A percentile compares a stretch with the other conserved stretches of the same genome.
phyloP scores from a whole-genome alignment of 768 basidiomycete genomes.

The Tulasnella sp. region DNA sequence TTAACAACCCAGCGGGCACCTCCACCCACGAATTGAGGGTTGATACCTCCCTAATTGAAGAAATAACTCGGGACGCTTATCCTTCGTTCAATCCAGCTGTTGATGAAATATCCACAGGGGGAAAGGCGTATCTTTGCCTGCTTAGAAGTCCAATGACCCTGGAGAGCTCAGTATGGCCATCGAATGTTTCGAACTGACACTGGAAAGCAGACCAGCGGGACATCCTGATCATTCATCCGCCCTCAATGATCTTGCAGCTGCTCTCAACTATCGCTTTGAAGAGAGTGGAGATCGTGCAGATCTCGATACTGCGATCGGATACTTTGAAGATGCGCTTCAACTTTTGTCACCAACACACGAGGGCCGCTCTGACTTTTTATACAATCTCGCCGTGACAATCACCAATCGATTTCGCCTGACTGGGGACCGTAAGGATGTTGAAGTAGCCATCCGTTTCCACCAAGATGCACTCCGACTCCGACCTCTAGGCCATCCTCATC shows the following conservation, averaged over 20 bases:
- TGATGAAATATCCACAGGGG: too few relatives aligned
- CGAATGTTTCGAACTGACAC: not conserved
- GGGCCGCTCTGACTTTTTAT: not conserved
- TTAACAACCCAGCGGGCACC: too few relatives aligned
- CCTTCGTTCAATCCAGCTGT: too few relatives aligned
- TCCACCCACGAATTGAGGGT: too few relatives aligned
- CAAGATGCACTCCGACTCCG: not conserved
- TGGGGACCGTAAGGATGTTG: not conserved
- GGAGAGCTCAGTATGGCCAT: too few relatives aligned
- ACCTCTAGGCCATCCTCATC: not conserved
- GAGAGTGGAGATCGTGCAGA: not conserved
- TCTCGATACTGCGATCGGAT: not conserved
- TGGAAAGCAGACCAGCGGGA: not conserved
- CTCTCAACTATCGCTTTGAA: not conserved
- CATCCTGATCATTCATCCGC: not conserved
- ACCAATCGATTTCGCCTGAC: not conserved
- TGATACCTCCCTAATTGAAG: too few relatives aligned
- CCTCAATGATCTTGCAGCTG: not conserved
- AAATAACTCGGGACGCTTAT: too few relatives aligned
- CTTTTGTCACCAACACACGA: not conserved
- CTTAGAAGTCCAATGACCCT: too few relatives aligned
- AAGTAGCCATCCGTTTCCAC: not conserved
- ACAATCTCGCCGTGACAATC: not conserved
- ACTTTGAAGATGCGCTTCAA: not conserved
- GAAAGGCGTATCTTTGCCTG: too few relatives aligned